phyloP scores from a whole-genome alignment of 176 grass and related monocot species.

The Panicum miliaceum region DNA sequence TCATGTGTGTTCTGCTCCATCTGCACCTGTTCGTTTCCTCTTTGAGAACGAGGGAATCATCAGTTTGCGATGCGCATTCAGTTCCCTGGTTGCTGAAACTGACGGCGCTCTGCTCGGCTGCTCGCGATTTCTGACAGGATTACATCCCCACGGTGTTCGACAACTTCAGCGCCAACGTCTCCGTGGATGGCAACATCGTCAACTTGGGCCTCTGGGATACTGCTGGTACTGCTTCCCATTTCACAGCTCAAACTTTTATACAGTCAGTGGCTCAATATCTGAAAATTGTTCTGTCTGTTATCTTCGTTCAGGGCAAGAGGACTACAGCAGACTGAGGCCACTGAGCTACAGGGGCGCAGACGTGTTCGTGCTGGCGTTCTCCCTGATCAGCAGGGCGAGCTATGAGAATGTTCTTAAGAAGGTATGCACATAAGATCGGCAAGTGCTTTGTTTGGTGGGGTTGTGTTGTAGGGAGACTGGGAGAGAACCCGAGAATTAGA shows the following conservation, averaged over 20 bases:
- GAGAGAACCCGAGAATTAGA: background rate
- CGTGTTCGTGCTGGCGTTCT: constrained; percentile 91
- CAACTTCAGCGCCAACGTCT: constrained; percentile 87
- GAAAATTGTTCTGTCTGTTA: background rate
- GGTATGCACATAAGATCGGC: constrained; percentile 32
- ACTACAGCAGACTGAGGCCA: constrained; percentile 93
- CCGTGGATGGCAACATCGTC: constrained; percentile 72
- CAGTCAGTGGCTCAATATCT: background rate
- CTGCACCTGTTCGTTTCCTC: background rate
- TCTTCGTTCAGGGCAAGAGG: constrained; percentile 73
- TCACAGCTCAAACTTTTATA: background rate
- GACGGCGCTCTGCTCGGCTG: background rate
- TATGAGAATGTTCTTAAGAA: constrained; percentile 97
- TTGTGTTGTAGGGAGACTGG: background rate
- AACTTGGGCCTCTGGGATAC: constrained; percentile 81
- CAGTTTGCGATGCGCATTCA: background rate
- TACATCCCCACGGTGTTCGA: constrained; percentile 89
- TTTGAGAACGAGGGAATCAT: background rate
- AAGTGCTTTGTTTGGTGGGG: background rate
- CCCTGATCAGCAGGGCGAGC: constrained; percentile 90
- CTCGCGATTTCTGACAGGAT: constrained; percentile 47
- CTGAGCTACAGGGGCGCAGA: constrained; percentile 91
- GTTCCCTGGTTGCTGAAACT: background rate
- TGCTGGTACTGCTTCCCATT: constrained; percentile 46
- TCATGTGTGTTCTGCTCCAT: constrained; percentile 20